Conservation (phyloP, 805 yeast genomes). For the Yarrowia sp. region DNA sequence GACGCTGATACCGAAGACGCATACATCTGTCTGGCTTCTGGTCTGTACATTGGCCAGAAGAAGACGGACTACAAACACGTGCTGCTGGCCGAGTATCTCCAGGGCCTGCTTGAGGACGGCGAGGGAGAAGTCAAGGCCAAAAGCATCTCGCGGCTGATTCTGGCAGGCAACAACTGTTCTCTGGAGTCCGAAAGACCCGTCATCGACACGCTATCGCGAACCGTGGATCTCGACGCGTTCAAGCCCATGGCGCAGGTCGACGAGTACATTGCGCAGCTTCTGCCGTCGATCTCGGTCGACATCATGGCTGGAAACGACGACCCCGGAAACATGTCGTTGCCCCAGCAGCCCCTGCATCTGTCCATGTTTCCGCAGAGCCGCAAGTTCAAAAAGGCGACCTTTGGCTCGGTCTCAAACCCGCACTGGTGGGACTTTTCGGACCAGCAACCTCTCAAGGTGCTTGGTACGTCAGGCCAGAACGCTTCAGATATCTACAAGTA, state of each 20-base stretch:
- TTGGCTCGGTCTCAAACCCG: slow-evolving; percentile 67
- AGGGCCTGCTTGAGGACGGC: slow-evolving; percentile 60
- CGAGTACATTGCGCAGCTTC: slow-evolving; percentile 53
- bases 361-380: slow-evolving; percentile 59
- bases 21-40: slow-evolving; percentile 71
- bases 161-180: slow-evolving; percentile 11
- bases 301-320: slow-evolving; percentile 84
- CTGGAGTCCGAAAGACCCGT: slow-evolving; percentile 1
- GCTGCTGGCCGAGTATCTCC: slow-evolving; percentile 62
- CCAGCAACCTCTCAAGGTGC: slow-evolving; percentile 46
- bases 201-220: background rate
- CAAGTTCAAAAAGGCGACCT: slow-evolving; percentile 43
- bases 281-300: slow-evolving; percentile 62
- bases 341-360: slow-evolving; percentile 86
- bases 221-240: slow-evolving; percentile 1
- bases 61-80: slow-evolving; percentile 44
- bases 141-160: background rate
- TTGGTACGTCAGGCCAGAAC: slow-evolving; percentile 85
- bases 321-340: slow-evolving; percentile 79
- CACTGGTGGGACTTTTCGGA: slow-evolving; percentile 61
- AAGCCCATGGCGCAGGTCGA: slow-evolving; percentile 47
- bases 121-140: background rate
- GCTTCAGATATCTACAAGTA: slow-evolving; percentile 75
- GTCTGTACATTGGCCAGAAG: slow-evolving; percentile 55
- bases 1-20: background rate